Conservation (phyloP, 2,329 filamentous ascomycete species). For the Sporothrix mexicana region DNA sequence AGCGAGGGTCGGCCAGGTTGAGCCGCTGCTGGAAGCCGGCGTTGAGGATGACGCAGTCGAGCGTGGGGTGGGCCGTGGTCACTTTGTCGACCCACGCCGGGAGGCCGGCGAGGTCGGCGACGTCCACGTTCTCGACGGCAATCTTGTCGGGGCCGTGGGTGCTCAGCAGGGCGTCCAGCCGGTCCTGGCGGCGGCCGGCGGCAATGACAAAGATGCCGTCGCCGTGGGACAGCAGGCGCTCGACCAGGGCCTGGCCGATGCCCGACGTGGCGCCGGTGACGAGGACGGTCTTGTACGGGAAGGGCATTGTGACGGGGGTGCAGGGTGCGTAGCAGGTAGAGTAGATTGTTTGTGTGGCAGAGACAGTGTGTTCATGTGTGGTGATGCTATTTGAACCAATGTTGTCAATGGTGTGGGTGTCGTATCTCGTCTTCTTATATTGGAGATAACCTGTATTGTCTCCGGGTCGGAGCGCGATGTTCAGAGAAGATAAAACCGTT, state of each 20-base stretch:
- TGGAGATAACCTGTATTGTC: neutral
- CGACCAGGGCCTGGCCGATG: slow-evolving; percentile 57
- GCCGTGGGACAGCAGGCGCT: slow-evolving; percentile 50
- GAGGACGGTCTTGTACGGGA: slow-evolving; percentile 61
- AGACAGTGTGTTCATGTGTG: too few species aligned
- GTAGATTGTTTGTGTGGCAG: too few species aligned
- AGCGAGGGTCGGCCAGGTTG: slow-evolving; percentile 53
- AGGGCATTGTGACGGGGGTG: slow-evolving; percentile 55
- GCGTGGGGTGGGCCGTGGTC: slow-evolving; percentile 50
- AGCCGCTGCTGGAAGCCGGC: slow-evolving; percentile 59
- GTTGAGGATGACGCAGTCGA: slow-evolving; percentile 64
- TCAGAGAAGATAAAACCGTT: neutral
- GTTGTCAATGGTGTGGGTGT: neutral
- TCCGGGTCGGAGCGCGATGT: neutral
- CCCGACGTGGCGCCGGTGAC: slow-evolving; percentile 61
- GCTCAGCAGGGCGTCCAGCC: slow-evolving; percentile 55
- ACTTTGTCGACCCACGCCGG: slow-evolving; percentile 51
- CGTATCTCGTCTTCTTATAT: neutral
- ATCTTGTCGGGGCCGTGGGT: slow-evolving; percentile 52
- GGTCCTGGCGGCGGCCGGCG: slow-evolving; percentile 57
- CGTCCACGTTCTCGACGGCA: slow-evolving; percentile 52
- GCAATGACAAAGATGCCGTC: slow-evolving; percentile 56
- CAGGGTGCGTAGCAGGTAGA: neutral
- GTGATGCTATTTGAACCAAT: too few species aligned
- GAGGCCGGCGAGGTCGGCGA: slow-evolving; percentile 52